Evolutionary conservation across 2,329 filamentous ascomycete genomes (phyloP), one percentile per base, ranked within the genome.

Genomic region (Epichloe uncinata): DNA sequence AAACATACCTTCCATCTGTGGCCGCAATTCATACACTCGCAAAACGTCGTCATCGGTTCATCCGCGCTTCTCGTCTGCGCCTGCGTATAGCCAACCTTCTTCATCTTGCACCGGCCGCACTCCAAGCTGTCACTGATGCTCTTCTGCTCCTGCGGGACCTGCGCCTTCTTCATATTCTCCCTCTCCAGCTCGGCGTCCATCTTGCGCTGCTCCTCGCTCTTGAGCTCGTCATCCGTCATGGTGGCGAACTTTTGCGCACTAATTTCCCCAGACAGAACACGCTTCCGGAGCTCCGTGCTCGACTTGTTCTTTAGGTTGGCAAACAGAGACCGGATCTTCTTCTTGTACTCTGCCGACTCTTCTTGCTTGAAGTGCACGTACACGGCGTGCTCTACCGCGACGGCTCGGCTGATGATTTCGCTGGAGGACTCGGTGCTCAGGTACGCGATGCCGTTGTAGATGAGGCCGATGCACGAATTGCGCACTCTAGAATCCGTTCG

Each of bases 101-200:
- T 90, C 77, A 95, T 78, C 60, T 86, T 86, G 70, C 93, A 98
- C 68, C 89, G 90, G 62, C 88, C 81, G 71, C 93, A 98, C 69
- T 87, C 84, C 61, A 97, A 76, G 51, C 84, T 87, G 64, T 85
- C 84, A 64, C 84, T 89, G 70, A 96, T 88, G 63, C 85, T 90
- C 76, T 89, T 93, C 69, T 95, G 85, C 16, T 82, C 85, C 74
- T 90, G 85, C 51, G 91, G 87, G 11, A 95, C 90, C 82, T 97
- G 94, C 1, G 93, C 88, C 68, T 91, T 88, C 73, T 89, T 89
- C 86, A 97, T 90, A 69, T 98, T 98, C 69, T 96, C 88, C 69
- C 86, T 81, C 64, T 89, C 77, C 47, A 95, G 76, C 65, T 81
- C 81, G 58, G 78, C 72, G 58, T 96, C 89, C 62, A 84, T 79